phyloP scores from a whole-genome alignment of 2,329 filamentous ascomycete species.

The Claviceps sorghi region DNA sequence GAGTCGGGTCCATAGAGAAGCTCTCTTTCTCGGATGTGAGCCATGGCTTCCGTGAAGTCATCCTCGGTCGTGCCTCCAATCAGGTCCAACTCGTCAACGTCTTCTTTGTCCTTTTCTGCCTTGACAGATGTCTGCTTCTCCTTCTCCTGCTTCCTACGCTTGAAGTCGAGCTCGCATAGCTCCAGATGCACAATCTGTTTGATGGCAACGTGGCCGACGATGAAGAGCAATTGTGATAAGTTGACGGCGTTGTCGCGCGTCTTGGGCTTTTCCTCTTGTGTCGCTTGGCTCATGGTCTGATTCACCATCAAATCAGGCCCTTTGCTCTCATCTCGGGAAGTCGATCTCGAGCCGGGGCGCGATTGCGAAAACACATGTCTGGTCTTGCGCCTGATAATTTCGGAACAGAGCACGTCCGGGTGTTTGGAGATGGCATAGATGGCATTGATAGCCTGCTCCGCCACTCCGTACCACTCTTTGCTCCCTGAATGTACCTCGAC shows the following conservation, averaged over 20 bases:
- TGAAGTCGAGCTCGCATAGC: slow-evolving; percentile 95
- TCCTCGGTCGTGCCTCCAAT: slow-evolving; percentile 94
- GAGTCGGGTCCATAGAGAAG: slow-evolving; percentile 70
- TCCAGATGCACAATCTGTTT: slow-evolving; percentile 98
- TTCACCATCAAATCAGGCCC: slow-evolving; percentile 18
- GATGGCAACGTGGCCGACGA: slow-evolving; percentile 91
- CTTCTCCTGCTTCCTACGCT: slow-evolving; percentile 82
- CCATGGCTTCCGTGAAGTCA: slow-evolving; percentile 77
- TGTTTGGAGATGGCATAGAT: slow-evolving; percentile 92
- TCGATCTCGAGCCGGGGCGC: slow-evolving; percentile 27
- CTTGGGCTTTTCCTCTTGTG: slow-evolving; percentile 23
- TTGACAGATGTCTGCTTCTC: slow-evolving; percentile 47
- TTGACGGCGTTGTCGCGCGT: slow-evolving; percentile 55
- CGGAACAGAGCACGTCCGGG: slow-evolving; percentile 82
- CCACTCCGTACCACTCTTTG: slow-evolving; percentile 92
- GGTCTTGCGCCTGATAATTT: slow-evolving; percentile 77
- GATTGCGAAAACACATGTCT: slow-evolving; percentile 55
- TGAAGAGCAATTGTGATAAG: slow-evolving; percentile 82
- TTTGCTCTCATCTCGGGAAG: slow-evolving; percentile 26
- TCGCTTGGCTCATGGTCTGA: slow-evolving; percentile 8
- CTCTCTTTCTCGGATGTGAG: slow-evolving; percentile 70
- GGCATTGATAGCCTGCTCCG: slow-evolving; percentile 89
- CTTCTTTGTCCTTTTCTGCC: slow-evolving; percentile 37
- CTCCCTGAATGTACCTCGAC: slow-evolving; percentile 74
- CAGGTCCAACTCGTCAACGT: slow-evolving; percentile 81